Evolutionary conservation across 208 protist genomes (phyloP).

Genomic region (Crithidia sp.): DNA sequence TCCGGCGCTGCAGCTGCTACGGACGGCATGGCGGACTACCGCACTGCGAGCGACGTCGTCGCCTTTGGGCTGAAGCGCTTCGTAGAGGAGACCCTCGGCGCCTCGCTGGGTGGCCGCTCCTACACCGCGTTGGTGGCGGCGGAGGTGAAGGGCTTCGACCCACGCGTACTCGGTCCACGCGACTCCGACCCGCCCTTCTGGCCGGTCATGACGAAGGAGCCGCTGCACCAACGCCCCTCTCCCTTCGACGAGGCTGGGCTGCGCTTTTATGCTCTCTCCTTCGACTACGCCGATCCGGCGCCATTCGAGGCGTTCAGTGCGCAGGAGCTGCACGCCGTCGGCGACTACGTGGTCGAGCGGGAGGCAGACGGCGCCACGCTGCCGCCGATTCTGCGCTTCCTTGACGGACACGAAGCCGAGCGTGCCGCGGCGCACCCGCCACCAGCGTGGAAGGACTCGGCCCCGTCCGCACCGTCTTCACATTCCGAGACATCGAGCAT

Average conservation of each 20-base stretch:
- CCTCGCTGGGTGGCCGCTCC: slow-evolving; percentile 38
- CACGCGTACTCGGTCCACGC: slow-evolving; percentile 25
- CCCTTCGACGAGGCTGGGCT: slow-evolving; percentile 37
- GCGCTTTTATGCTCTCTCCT: slow-evolving; percentile 55
- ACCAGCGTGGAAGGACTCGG: neutral
- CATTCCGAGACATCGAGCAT: neutral
- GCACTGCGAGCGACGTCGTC: slow-evolving; percentile 35
- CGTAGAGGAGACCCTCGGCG: slow-evolving; percentile 37
- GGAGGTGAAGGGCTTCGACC: slow-evolving; percentile 48
- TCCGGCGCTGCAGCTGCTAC: neutral
- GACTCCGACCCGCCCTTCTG: slow-evolving; percentile 31
- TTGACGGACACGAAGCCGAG: slow-evolving; percentile 32
- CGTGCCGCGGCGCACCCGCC: slow-evolving; percentile 1
- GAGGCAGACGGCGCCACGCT: slow-evolving; percentile 25
- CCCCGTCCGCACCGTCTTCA: neutral
- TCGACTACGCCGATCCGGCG: slow-evolving; percentile 46
- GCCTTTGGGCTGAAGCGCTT: slow-evolving; percentile 46
- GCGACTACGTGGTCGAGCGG: slow-evolving; percentile 37
- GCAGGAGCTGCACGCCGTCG: slow-evolving; percentile 55
- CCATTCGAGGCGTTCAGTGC: slow-evolving; percentile 59
- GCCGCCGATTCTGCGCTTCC: slow-evolving; percentile 61
- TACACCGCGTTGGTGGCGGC: slow-evolving; percentile 56
- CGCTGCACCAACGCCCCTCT: slow-evolving; percentile 14
- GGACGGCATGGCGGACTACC: neutral
- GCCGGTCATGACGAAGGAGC: slow-evolving; percentile 10